Conservation (phyloP, 192 early-diverging fungal species). For the Linnemannia hyalina region DNA sequence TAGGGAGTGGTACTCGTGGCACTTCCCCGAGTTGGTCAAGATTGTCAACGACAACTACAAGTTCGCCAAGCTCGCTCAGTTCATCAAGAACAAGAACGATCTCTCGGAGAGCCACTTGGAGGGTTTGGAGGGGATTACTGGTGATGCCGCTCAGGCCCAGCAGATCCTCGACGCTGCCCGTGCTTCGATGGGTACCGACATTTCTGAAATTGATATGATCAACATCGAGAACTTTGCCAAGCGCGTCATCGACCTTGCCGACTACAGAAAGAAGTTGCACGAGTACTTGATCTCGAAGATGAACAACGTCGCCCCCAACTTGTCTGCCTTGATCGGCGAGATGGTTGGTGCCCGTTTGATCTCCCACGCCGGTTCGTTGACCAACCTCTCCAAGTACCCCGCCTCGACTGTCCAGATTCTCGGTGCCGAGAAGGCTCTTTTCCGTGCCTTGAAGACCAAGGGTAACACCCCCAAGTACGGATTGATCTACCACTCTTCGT, state of each 20-base stretch:
- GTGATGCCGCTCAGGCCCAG: slow-evolving; percentile 83
- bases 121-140: slow-evolving; percentile 83
- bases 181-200: slow-evolving; percentile 99
- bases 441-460: slow-evolving; percentile 96
- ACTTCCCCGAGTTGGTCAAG: slow-evolving; percentile 98
- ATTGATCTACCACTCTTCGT: slow-evolving; percentile 97
- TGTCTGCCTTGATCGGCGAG: slow-evolving; percentile 95
- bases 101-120: slow-evolving; percentile 83
- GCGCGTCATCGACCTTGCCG: slow-evolving; percentile 89
- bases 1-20: slow-evolving; percentile 99
- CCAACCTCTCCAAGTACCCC: slow-evolving; percentile 97
- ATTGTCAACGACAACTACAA: slow-evolving; percentile 93
- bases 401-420: slow-evolving; percentile 98
- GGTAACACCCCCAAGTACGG: slow-evolving; percentile 99
- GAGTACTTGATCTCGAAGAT: slow-evolving; percentile 96
- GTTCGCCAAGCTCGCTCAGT: slow-evolving; percentile 91
- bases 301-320: slow-evolving; percentile 96
- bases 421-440: slow-evolving; percentile 98
- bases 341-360: slow-evolving; percentile 96
- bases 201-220: slow-evolving; percentile 94
- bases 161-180: slow-evolving; percentile 94
- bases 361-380: slow-evolving; percentile 94
- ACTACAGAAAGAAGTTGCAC: slow-evolving; percentile 95
- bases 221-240: slow-evolving; percentile 96
- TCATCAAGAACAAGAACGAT: slow-evolving; percentile 92